Evolutionary conservation across 495 filamentous ascomycete species (phyloP), one percentile per base, ranked within the genome.

Genomic region (Xylaria venustula): DNA sequence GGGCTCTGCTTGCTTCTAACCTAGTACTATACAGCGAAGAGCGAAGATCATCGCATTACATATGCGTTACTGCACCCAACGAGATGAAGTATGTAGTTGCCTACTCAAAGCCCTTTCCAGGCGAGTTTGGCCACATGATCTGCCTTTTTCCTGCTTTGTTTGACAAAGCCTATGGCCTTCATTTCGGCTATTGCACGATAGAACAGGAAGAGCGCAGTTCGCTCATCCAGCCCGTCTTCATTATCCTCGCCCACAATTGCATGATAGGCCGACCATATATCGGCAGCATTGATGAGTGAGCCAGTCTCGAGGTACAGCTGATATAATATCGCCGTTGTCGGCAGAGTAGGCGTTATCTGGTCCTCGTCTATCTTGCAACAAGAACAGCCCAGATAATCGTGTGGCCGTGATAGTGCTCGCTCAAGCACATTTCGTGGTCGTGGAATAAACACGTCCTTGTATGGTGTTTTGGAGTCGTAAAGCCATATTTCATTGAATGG

Each of bases 281-380:
- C 94, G 44, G 86, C 86, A 6, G 90, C 85, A 70, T 98, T 98
- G 66, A 98, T 87, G 47, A 97, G 73, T 6, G 87, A 82, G 4
- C 93, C 93, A 0, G 92, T 90, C 75, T 98, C 93, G 17, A 93
- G 82, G 71, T 96, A 97, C 26, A 97, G 76, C 59, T 95, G 91
- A 75, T 97, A 98, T 60, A 98, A 66, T 17, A 96, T 88, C 1
- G 92, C 83, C 15, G 88, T 88, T 14, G 90, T 76, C 12, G 95
- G 93, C 64, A 93, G 84, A 7, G 85, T 89, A 7, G 85, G 65
- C 6, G 82, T 83, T 6, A 88, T 56, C 2, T 71, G 71, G 69
- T 79, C 73, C 26, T 80, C 70, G 17, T 66, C 62, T 51, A 73
- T 61, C 62, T 76, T 64, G 73, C 88, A 86, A 77, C 90, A 92